These are phyloP conservation scores for Pseudotsuga menziesii DNA, from an alignment of 75 land plant species.

Conservation along the genomic window DNA sequence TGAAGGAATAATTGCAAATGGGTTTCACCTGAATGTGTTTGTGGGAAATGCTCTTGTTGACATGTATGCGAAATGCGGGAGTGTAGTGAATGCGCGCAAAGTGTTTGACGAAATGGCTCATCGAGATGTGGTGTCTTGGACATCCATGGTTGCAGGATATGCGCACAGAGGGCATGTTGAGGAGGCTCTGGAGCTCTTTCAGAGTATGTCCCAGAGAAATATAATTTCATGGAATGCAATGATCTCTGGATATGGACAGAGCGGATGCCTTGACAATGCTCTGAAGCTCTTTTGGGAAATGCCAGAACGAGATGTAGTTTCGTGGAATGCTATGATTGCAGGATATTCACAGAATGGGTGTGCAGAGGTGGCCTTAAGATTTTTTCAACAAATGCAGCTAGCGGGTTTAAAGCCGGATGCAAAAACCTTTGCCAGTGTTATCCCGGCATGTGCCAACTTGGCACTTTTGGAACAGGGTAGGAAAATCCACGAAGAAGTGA, in stretches of 20 bases:
- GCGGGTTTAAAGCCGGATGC: constrained; percentile 13
- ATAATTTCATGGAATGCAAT: constrained; percentile 42
- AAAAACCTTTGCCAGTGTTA: constrained; percentile 26
- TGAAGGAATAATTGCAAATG: constrained; percentile 23
- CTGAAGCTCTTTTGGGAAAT: constrained; percentile 14
- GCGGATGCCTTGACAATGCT: constrained; percentile 17
- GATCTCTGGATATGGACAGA: constrained; percentile 21
- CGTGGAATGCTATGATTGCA: constrained; percentile 46
- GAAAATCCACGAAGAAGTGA: constrained; percentile 28
- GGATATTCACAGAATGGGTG: constrained; percentile 35
- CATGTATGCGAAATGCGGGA: constrained; percentile 49
- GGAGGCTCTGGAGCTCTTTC: constrained; percentile 34
- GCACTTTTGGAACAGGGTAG: constrained; percentile 14
- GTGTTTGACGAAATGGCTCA: constrained; percentile 10
- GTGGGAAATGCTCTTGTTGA: constrained; percentile 46
- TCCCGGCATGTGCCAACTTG: constrained; percentile 36
- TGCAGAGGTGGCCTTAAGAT: constrained; percentile 12
- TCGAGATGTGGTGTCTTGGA: constrained; percentile 42
- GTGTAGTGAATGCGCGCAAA: constrained; percentile 24
- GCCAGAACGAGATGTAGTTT: constrained; percentile 16
- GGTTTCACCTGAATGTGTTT: constrained; percentile 32
- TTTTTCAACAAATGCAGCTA: constrained; percentile 12
- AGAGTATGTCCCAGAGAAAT: constrained; percentile 20
- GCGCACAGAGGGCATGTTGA: constrained; percentile 24
- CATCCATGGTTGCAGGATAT: constrained; percentile 50